These are phyloP conservation scores for Pseudozyma sp. DNA, from an alignment of 1,284 basidiomycete genomes.

Conservation along the genomic window DNA sequence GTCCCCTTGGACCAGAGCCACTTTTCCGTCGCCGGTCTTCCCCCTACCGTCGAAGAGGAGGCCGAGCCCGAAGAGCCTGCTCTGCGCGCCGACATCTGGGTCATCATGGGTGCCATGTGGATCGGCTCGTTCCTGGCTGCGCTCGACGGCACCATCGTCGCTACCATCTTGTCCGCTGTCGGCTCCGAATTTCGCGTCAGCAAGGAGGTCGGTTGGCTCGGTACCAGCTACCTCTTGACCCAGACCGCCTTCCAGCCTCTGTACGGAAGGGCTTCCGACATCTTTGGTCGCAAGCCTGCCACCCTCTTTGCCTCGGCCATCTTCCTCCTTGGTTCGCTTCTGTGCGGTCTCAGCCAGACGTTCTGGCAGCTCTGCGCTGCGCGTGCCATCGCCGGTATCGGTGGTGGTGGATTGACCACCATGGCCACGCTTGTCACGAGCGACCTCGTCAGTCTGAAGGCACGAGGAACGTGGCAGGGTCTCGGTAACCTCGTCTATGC, in stretches of 20 bases:
- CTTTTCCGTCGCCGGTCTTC: slow-evolving; percentile 42
- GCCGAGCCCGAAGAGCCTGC: slow-evolving; percentile 40
- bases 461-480: slow-evolving; percentile 70
- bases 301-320: slow-evolving; percentile 65
- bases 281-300: slow-evolving; percentile 66
- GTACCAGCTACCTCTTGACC: slow-evolving; percentile 66
- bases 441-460: slow-evolving; percentile 70
- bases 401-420: slow-evolving; percentile 71
- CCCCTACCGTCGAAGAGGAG: slow-evolving; percentile 42
- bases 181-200: slow-evolving; percentile 67
- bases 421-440: slow-evolving; percentile 70
- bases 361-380: slow-evolving; percentile 66
- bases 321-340: slow-evolving; percentile 63
- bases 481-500: slow-evolving; percentile 68
- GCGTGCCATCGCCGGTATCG: slow-evolving; percentile 70
- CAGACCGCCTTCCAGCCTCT: slow-evolving; percentile 68
- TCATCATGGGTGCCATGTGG: slow-evolving; percentile 68
- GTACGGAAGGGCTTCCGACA: slow-evolving; percentile 65
- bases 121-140: slow-evolving; percentile 65
- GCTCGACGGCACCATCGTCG: slow-evolving; percentile 66
- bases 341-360: slow-evolving; percentile 64
- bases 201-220: slow-evolving; percentile 65
- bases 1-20: slow-evolving; percentile 63
- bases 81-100: slow-evolving; percentile 55
- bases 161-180: slow-evolving; percentile 62